Evolutionary conservation across 1,284 basidiomycete species (phyloP), one percentile per base, ranked within the genome.

Genomic region (Ustilago trichophora): DNA sequence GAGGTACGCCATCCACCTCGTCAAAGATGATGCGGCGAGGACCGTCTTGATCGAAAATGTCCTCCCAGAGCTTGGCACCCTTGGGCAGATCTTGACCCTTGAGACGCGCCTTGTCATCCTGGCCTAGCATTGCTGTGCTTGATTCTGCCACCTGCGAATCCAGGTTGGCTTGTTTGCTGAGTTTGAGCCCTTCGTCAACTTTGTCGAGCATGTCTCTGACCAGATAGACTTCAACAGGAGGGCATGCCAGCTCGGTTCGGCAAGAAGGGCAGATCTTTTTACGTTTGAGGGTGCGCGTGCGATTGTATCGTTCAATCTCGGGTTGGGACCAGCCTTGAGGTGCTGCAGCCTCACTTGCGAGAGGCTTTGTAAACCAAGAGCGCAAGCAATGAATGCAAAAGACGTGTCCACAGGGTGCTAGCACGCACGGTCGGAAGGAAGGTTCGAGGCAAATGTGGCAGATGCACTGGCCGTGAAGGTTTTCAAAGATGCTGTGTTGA

Each of bases 261-360:
- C 78, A 80, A 6, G 66, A 66, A 3, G 78, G 78, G 40, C 78
- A 80, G 24, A 75, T 57, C 57, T 80, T 80, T 27, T 73, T 73
- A 15, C 74, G 60, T 27, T 62, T 55, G 6, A 68, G 67, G 5
- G 63, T 74, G 11, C 68, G 63, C 5, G 25, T 13, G 12, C 54
- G 55, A 15, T 49, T 36, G 15, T 45, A 49, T 1, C 37, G 38
- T 6, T 59, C 50, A 6, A 46, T 25, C 27, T 65, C 53, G 3
- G 16, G 29, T 15, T 31, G 41, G 21, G 47, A 41, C 50, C 58
- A 64, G 24, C 19, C 4, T 16, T 36, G 6, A 2, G 71, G 67
- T 19, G 63, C 21, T 2, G 27, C 10, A 10, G 53, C 55, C 36
- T 75, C 64, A 36, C 59, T 56, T 10, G 55, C 60, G 4, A 56